phyloP scores from a whole-genome alignment of 306 rosid genomes.

The Phaseolus lunatus region DNA sequence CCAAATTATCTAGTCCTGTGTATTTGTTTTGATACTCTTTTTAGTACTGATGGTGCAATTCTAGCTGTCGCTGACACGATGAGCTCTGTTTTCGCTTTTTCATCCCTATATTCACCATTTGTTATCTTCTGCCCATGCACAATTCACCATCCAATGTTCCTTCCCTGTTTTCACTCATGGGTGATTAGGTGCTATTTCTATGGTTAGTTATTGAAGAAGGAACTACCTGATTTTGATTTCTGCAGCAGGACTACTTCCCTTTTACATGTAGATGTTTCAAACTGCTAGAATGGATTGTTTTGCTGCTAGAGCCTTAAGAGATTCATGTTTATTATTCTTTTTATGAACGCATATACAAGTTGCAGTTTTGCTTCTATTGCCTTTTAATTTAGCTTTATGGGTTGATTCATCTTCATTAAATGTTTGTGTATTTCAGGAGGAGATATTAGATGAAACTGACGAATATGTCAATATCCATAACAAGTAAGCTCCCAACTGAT shows the following conservation, averaged over 20 bases:
- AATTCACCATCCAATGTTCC: constrained; percentile 21
- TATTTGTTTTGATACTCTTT: constrained; percentile 37
- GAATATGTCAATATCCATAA: constrained; percentile 95
- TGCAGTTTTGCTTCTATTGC: constrained; percentile 26
- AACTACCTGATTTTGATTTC: constrained; percentile 30
- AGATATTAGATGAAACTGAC: constrained; percentile 98
- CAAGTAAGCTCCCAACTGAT: constrained; percentile 63
- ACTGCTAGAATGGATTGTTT: neutral
- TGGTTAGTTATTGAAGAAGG: neutral
- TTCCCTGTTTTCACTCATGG: constrained; percentile 2
- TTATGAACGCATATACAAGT: no score
- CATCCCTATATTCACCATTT: neutral
- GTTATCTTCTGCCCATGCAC: constrained; percentile 8
- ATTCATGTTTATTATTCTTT: constrained; percentile 31
- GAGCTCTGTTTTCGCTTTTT: neutral
- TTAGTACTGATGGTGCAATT: constrained; percentile 33
- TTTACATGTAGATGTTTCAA: constrained; percentile 23
- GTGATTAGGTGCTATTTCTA: constrained; percentile 26
- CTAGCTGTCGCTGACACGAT: constrained; percentile 17
- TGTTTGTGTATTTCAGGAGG: constrained; percentile 76
- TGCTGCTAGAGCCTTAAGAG: constrained; percentile 27
- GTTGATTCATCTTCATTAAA: constrained; percentile 42
- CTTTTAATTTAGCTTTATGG: constrained; percentile 22
- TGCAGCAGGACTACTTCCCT: constrained; percentile 38
- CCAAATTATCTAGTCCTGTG: constrained; percentile 9